Conservation (phyloP, 2,329 filamentous ascomycete species). For the Exophiala mesophila region DNA sequence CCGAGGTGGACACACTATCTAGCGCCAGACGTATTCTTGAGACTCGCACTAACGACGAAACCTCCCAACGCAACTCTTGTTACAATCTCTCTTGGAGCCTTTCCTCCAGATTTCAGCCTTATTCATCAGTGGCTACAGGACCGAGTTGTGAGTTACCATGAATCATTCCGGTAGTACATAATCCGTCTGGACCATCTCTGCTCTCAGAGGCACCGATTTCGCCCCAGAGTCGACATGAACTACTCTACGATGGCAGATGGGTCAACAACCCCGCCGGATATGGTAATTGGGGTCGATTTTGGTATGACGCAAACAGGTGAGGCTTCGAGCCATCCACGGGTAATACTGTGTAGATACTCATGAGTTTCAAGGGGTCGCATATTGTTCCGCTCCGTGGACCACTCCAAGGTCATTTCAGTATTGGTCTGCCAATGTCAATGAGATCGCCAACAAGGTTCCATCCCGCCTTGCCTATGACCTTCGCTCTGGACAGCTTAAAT, state of each 20-base stretch:
- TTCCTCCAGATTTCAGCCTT: too few relatives aligned
- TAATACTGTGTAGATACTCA: not conserved
- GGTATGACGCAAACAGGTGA: conserved; percentile 29
- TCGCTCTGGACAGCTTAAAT: conserved; percentile 9
- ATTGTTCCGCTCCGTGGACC: conserved; percentile 33
- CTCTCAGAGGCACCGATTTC: too few relatives aligned
- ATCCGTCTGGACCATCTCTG: too few relatives aligned
- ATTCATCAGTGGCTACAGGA: too few relatives aligned
- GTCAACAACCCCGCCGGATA: conserved; percentile 1
- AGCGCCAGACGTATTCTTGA: too few relatives aligned
- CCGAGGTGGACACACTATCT: too few relatives aligned
- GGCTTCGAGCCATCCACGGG: not conserved
- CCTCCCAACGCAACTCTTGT: too few relatives aligned
- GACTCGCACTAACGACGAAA: too few relatives aligned
- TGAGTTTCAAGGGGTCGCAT: conserved; percentile 31
- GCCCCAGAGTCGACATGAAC: conserved; percentile 2
- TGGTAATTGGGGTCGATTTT: conserved; percentile 27
- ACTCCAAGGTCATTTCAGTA: conserved; percentile 34
- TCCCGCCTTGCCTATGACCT: conserved; percentile 29
- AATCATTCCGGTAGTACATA: too few relatives aligned
- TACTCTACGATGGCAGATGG: not conserved
- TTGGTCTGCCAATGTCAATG: conserved; percentile 32
- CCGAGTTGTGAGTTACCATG: too few relatives aligned
- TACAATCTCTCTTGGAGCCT: too few relatives aligned
- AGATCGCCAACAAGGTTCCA: conserved; percentile 34